A percentile compares a stretch with the other conserved stretches of the same genome.
Evolutionary conservation across 2,329 filamentous ascomycete genomes (phyloP).

Genomic region (Plenodomus lindquistii): DNA sequence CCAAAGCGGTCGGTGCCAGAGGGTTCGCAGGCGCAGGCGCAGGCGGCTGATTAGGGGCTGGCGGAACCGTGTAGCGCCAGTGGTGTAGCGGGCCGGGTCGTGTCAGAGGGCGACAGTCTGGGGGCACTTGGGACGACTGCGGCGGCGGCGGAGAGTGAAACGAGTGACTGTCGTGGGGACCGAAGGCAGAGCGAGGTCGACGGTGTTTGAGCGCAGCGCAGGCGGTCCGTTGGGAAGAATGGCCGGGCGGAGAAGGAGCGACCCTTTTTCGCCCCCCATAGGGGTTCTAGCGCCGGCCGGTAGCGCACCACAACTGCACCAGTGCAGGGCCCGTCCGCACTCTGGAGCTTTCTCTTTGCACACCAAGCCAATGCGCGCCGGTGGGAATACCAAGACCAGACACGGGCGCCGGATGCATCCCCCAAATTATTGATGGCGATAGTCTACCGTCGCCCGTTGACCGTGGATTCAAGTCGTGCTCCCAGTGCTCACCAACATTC

Average conservation of each 20-base stretch:
- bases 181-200: slow-evolving; percentile 12
- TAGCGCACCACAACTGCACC: slow-evolving; percentile 9
- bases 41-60: slow-evolving; percentile 5
- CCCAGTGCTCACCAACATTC: not conserved
- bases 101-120: not conserved
- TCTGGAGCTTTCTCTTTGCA: not conserved
- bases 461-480: not conserved
- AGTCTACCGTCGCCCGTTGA: too few relatives aligned
- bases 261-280: slow-evolving; percentile 18
- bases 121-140: slow-evolving; percentile 13
- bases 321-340: slow-evolving; percentile 2
- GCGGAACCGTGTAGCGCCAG: not conserved
- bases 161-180: slow-evolving; percentile 34
- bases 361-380: slow-evolving; percentile 2
- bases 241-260: slow-evolving; percentile 14
- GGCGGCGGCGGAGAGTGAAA: slow-evolving; percentile 27
- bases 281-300: slow-evolving; percentile 11
- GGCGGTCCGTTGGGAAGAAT: slow-evolving; percentile 10
- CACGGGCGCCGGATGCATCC: not conserved
- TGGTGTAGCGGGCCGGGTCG: slow-evolving; percentile 1
- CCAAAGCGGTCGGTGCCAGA: slow-evolving; percentile 1
- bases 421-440: too few relatives aligned
- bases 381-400: not conserved
- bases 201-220: slow-evolving; percentile 12
- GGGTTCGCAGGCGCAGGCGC: slow-evolving; percentile 5